These are phyloP conservation scores for Globisporangium splendens DNA, from an alignment of 352 stramenopile species.

Conservation along the genomic window DNA sequence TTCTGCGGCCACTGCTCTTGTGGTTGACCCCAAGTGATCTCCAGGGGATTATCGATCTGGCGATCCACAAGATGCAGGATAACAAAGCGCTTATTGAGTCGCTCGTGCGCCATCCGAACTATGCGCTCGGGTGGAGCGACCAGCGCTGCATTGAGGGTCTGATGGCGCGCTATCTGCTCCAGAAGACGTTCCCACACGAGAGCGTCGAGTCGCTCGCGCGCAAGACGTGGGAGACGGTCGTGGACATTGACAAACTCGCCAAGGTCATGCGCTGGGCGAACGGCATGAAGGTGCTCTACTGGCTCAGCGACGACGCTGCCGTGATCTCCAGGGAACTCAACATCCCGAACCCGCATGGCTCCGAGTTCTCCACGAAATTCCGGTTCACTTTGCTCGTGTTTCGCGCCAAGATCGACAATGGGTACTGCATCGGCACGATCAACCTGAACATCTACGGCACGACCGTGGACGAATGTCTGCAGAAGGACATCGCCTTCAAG, in stretches of 20 bases:
- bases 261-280: constrained; percentile 31
- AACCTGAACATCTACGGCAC: constrained; percentile 28
- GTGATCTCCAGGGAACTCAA: constrained; percentile 20
- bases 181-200: constrained; percentile 28
- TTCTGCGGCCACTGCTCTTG: constrained; percentile 18
- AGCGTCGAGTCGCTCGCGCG: constrained; percentile 14
- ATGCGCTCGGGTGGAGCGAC: constrained; percentile 38
- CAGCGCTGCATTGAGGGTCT: constrained; percentile 22
- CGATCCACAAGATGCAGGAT: constrained; percentile 15
- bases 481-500: constrained; percentile 14
- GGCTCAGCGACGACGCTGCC: constrained; percentile 20
- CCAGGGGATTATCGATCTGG: constrained; percentile 10
- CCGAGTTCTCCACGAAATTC: constrained; percentile 15
- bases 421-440: constrained; percentile 18
- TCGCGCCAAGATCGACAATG: constrained; percentile 3
- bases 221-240: constrained; percentile 28
- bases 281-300: constrained; percentile 43
- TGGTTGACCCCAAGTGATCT: constrained; percentile 7
- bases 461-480: constrained; percentile 19
- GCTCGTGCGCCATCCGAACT: constrained; percentile 24
- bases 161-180: constrained; percentile 32
- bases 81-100: constrained; percentile 20
- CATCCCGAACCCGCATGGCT: constrained; percentile 18
- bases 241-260: constrained; percentile 17
- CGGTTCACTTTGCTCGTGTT: constrained; percentile 25